A percentile compares a stretch with the other conserved stretches of the same genome.
These are phyloP conservation scores for Agrocybe pediades DNA, from an alignment of 768 basidiomycete species.

Conservation along the genomic window DNA sequence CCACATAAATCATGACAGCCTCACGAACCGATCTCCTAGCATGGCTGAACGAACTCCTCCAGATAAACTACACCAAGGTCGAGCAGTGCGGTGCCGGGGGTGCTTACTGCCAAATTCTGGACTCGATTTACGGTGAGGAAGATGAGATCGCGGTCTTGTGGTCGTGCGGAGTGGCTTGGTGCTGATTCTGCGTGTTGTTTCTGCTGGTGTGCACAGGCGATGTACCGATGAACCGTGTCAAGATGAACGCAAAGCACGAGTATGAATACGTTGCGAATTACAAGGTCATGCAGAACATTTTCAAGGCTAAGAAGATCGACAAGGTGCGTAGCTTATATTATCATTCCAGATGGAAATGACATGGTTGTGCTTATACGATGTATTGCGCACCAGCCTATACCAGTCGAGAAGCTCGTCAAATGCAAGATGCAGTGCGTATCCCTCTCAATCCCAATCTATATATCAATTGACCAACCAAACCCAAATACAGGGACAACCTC, in stretches of 20 bases:
- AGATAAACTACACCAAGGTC: constrained; percentile 88
- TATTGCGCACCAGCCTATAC: constrained; percentile 70
- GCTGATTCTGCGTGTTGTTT: constrained; percentile 7
- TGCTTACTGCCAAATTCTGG: constrained; percentile 93
- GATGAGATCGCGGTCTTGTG: constrained; percentile 19
- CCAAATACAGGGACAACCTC: constrained; percentile 80
- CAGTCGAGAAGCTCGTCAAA: constrained; percentile 90
- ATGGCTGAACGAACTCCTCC: constrained; percentile 95
- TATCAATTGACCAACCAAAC: not conserved
- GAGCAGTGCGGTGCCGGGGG: constrained; percentile 91
- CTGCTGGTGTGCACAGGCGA: constrained; percentile 56
- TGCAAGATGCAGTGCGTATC: constrained; percentile 97
- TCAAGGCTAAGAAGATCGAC: constrained; percentile 93
- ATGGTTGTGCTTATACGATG: constrained; percentile 4
- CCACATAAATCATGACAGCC: constrained; percentile 47
- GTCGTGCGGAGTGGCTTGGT: constrained; percentile 5
- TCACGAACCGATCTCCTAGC: constrained; percentile 86
- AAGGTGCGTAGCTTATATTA: constrained; percentile 57
- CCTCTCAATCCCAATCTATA: not conserved
- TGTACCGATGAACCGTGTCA: constrained; percentile 88
- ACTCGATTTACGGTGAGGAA: constrained; percentile 86
- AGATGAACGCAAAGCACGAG: constrained; percentile 95
- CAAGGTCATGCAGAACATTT: constrained; percentile 91
- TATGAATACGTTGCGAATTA: constrained; percentile 96
- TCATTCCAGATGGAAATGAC: too few species aligned